These are phyloP conservation scores for Esteya vermicola DNA, from an alignment of 2,329 filamentous ascomycete species.

Conservation along the genomic window DNA sequence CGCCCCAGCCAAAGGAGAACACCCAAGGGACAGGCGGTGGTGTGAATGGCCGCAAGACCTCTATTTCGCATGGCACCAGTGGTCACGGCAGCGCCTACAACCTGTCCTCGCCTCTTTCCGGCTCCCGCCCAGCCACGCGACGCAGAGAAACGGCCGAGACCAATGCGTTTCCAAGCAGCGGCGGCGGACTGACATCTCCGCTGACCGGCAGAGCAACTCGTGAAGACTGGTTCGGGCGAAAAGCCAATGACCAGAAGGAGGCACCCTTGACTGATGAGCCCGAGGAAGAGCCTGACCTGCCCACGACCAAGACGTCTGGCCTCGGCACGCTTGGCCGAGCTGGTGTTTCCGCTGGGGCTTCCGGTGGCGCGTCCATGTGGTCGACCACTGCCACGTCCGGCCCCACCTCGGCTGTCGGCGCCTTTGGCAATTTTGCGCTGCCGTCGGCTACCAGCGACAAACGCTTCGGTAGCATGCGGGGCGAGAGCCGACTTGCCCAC, in stretches of 20 bases:
- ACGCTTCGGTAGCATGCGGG: slow-evolving; percentile 53
- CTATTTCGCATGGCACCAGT: slow-evolving; percentile 56
- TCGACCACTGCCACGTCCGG: slow-evolving; percentile 26
- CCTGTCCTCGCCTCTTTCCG: slow-evolving; percentile 56
- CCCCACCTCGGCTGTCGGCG: slow-evolving; percentile 54
- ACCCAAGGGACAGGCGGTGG: slow-evolving; percentile 36
- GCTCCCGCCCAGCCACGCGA: slow-evolving; percentile 58
- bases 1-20: slow-evolving; percentile 60
- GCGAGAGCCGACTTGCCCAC: slow-evolving; percentile 76
- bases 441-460: slow-evolving; percentile 52
- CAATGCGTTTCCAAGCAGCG: slow-evolving; percentile 42
- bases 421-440: slow-evolving; percentile 83
- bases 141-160: slow-evolving; percentile 68
- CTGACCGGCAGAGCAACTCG: slow-evolving; percentile 40
- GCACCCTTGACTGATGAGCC: slow-evolving; percentile 33
- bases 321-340: slow-evolving; percentile 37
- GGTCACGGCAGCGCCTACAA: slow-evolving; percentile 56
- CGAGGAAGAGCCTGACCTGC: slow-evolving; percentile 28
- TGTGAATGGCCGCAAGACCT: slow-evolving; percentile 62
- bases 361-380: slow-evolving; percentile 22
- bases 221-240: slow-evolving; percentile 50
- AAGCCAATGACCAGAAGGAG: slow-evolving; percentile 38
- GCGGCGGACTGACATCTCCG: slow-evolving; percentile 42
- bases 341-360: slow-evolving; percentile 24
- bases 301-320: slow-evolving; percentile 17